Percentiles rank a stretch among this genome's conserved stretches.
Evolutionary conservation across 129 eudicot species (phyloP).

Genomic region (Chrysanthemum seticuspe): DNA sequence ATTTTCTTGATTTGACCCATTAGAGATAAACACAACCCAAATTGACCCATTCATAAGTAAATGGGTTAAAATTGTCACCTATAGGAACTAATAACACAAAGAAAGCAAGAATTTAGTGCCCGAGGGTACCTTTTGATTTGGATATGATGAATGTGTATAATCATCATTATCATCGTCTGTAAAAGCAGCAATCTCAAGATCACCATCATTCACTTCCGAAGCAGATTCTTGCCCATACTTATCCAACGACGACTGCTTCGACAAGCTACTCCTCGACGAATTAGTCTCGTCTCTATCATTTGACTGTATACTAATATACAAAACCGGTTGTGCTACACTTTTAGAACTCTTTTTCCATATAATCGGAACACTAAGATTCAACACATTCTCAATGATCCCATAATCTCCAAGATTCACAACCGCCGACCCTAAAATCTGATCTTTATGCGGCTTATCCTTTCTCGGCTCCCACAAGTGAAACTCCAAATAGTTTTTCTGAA

Average conservation of each 20-base stretch:
- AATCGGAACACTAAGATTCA: slow-evolving; percentile 50
- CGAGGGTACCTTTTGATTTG: slow-evolving; percentile 46
- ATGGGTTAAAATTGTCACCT: background rate
- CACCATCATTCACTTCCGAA: slow-evolving; percentile 51
- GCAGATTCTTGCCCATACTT: slow-evolving; percentile 52
- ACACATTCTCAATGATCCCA: slow-evolving; percentile 58
- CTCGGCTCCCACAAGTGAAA: slow-evolving; percentile 71
- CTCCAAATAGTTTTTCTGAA: slow-evolving; percentile 66
- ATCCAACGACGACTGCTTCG: slow-evolving; percentile 55
- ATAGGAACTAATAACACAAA: slow-evolving; percentile 2
- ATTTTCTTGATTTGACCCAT: no score
- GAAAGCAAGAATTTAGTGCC: background rate
- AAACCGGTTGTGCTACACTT: slow-evolving; percentile 47
- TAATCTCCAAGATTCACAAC: slow-evolving; percentile 68
- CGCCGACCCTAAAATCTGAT: slow-evolving; percentile 74
- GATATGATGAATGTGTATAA: slow-evolving; percentile 34
- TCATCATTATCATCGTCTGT: slow-evolving; percentile 61
- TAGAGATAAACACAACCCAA: background rate
- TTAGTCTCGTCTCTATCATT: slow-evolving; percentile 58
- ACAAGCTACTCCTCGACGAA: slow-evolving; percentile 46
- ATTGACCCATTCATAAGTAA: background rate
- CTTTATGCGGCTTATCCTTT: slow-evolving; percentile 71
- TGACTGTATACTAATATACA: slow-evolving; percentile 59
- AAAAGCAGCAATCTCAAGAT: slow-evolving; percentile 59
- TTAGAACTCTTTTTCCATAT: slow-evolving; percentile 68